Conservation (phyloP, 139 green algal genomes). For the Micromonas pusilla region DNA sequence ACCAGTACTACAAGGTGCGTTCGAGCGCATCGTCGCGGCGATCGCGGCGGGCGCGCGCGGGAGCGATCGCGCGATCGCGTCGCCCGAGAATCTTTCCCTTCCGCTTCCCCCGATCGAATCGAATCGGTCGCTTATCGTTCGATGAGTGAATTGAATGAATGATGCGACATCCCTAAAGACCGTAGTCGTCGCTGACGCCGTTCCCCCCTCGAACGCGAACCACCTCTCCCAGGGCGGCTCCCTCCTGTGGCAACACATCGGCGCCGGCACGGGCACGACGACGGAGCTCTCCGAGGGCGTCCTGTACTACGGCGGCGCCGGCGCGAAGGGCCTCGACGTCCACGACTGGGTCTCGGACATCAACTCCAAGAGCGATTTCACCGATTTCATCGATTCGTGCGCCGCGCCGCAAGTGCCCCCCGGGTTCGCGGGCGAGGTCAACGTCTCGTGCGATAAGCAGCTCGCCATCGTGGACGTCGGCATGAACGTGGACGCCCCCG, state of each 20-base stretch:
- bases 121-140: not conserved
- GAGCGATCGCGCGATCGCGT: not conserved
- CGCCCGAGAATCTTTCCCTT: not conserved
- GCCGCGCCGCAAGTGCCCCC: conserved; percentile 1
- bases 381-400: conserved; percentile 29
- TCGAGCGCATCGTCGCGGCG: not conserved
- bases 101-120: no score
- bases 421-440: conserved; percentile 11
- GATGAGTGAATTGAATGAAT: not conserved
- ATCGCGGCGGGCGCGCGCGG: not conserved
- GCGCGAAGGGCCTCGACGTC: conserved; percentile 16
- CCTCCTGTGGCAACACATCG: conserved; percentile 34
- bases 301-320: conserved; percentile 31
- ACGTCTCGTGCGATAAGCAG: conserved; percentile 33
- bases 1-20: conserved; percentile 20
- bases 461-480: conserved; percentile 33
- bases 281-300: conserved; percentile 25
- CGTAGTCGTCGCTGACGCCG: not conserved
- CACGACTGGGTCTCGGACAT: conserved; percentile 29
- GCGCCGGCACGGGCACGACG: conserved; percentile 4
- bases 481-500: conserved; percentile 13
- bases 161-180: not conserved
- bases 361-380: conserved; percentile 6
- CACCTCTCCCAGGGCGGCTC: conserved; percentile 6
- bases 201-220: no score